A percentile compares a stretch with the other conserved stretches of the same genome.
Evolutionary conservation across 805 yeast genomes (phyloP).

Genomic region (Candida ponderosae): DNA sequence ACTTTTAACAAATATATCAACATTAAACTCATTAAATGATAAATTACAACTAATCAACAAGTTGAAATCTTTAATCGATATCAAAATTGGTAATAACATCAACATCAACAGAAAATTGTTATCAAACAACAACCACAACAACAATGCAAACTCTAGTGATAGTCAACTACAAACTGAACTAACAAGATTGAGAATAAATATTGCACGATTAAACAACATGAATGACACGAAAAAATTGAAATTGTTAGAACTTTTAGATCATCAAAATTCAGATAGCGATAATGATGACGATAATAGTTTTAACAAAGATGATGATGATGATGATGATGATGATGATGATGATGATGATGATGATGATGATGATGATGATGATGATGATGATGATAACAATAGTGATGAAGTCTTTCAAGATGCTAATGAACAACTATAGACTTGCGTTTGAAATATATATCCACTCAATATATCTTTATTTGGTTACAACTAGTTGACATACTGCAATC

Average conservation of each 20-base stretch:
- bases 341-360: too few species aligned
- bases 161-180: slow-evolving; percentile 10
- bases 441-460: not conserved
- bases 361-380: too few species aligned
- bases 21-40: slow-evolving; percentile 4
- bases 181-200: slow-evolving; percentile 8
- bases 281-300: too few species aligned
- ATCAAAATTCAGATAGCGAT: not conserved
- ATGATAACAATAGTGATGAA: not conserved
- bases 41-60: slow-evolving; percentile 4
- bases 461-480: too few species aligned
- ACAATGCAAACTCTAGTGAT: slow-evolving; percentile 8
- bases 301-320: too few species aligned
- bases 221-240: slow-evolving; percentile 5
- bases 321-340: too few species aligned
- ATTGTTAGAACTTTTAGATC: slow-evolving; percentile 2
- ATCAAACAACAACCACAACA: too few species aligned
- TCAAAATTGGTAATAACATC: slow-evolving; percentile 13
- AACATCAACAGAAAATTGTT: slow-evolving; percentile 10
- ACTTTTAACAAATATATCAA: slow-evolving; percentile 3
- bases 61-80: slow-evolving; percentile 4
- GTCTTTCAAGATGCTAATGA: not conserved
- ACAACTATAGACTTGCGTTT: not conserved
- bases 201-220: slow-evolving; percentile 15
- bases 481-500: too few species aligned